Base-by-base conservation (phyloP, 352 stramenopile genomes). In the Globisporangium perplexum region DNA sequence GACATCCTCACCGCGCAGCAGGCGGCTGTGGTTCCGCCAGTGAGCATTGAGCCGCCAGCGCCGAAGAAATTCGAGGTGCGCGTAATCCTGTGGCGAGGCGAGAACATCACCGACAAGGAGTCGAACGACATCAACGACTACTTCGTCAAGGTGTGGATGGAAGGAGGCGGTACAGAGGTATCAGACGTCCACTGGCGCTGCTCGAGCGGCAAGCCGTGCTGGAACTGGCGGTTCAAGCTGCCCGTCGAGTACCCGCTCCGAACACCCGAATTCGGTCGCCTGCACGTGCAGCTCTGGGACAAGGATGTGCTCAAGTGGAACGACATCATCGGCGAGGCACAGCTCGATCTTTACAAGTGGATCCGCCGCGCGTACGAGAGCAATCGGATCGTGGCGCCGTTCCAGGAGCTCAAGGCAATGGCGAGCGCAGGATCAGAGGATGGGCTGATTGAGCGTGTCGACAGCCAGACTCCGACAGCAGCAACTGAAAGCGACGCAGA, bases 131-230 rank as follows among this genome's bases (percentile, higher is more conserved):
- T 95, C 30, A 96, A 94, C 50, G 92, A 98, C 64, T 88, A 97
- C 24, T 98, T 95, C 59, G 83, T 96, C n/a, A 90, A 93, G 17
- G 72, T 69, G 4, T 97, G 89, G 87, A 88, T 97, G 70, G 80
- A 95, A 72, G 71, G 83, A 12, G 59, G 68, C 4, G 72, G 70
- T 22, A 31, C 63, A 0, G 66, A 86, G 59, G 62, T 62, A 18
- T 97, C 90, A 0, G 92, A 98, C 49, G 92, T 88, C 0, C 92
- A 98, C 61, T 98, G 90, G 90, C 81, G 92, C 11, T 95, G 80
- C 47, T 86, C 91, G 22, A 96, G 81, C 31, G 87, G 92, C 18
- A 95, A 93, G 50, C 86, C 80, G 0, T 94, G 79, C 35, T 98
- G 86, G 83, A 98, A 97, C 61, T 98, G 87, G 77, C 81, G 92